Percentiles rank a stretch among this genome's conserved stretches.
Conservation (phyloP, 768 basidiomycete species). For the Suillus clintonianus region DNA sequence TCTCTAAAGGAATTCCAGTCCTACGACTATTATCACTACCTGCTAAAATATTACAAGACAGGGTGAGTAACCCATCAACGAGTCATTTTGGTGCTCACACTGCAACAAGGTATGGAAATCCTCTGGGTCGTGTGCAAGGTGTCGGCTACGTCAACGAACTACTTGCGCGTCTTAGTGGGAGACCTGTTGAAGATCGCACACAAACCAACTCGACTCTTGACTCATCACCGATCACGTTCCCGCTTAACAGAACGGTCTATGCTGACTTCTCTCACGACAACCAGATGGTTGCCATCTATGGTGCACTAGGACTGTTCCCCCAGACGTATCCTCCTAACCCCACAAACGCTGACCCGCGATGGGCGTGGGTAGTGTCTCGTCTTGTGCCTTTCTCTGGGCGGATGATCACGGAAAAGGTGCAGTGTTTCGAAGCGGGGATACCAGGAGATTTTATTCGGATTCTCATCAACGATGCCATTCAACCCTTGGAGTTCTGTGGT, state of each 20-base stretch:
- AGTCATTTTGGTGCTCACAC: background rate
- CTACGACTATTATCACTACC: slow-evolving; percentile 71
- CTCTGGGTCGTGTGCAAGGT: slow-evolving; percentile 74
- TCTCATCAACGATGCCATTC: slow-evolving; percentile 76
- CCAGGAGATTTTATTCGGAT: slow-evolving; percentile 60
- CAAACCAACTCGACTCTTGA: slow-evolving; percentile 77
- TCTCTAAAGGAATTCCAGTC: slow-evolving; percentile 57
- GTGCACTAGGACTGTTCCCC: slow-evolving; percentile 57
- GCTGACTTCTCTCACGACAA: slow-evolving; percentile 90
- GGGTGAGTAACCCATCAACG: slow-evolving; percentile 47
- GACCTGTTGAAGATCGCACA: slow-evolving; percentile 64
- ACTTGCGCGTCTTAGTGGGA: slow-evolving; percentile 72
- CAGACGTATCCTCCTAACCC: slow-evolving; percentile 27
- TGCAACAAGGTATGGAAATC: slow-evolving; percentile 59
- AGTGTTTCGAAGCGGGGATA: slow-evolving; percentile 37
- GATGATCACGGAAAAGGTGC: slow-evolving; percentile 73
- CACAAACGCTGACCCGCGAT: slow-evolving; percentile 19
- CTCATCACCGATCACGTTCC: slow-evolving; percentile 66
- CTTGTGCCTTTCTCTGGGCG: slow-evolving; percentile 76
- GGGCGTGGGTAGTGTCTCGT: slow-evolving; percentile 55
- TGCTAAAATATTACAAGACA: slow-evolving; percentile 78
- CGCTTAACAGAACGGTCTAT: slow-evolving; percentile 63
- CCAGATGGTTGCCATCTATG: slow-evolving; percentile 76
- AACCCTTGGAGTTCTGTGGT: slow-evolving; percentile 63
- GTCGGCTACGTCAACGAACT: slow-evolving; percentile 90